Conservation (phyloP, 2,329 filamentous ascomycete species). For the Xylaria digitata region DNA sequence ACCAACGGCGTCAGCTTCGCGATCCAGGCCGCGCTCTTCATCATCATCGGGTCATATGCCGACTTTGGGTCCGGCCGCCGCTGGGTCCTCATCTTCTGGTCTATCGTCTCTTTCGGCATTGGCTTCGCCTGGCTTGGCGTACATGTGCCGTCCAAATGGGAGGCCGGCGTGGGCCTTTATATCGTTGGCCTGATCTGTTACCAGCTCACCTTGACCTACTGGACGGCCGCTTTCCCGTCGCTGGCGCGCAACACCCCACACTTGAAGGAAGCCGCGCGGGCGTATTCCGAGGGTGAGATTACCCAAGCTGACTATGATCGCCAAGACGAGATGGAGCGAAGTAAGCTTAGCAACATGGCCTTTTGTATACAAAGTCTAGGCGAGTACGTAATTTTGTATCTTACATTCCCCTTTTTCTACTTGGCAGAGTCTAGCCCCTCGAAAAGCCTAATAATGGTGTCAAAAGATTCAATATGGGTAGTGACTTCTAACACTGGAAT, state of each 20-base stretch:
- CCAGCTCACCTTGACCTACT: conserved; percentile 75
- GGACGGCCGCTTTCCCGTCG: conserved; percentile 68
- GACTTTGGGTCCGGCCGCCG: conserved; percentile 75
- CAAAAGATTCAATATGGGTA: not conserved
- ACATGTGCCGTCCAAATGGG: conserved; percentile 69
- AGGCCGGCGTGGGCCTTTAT: conserved; percentile 69
- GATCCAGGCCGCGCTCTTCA: conserved; percentile 69
- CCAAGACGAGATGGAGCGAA: conserved; percentile 71
- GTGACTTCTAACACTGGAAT: not conserved
- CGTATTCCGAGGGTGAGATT: conserved; percentile 59
- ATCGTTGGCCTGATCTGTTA: conserved; percentile 75
- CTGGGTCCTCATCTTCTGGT: conserved; percentile 71
- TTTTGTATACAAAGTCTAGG: conserved; percentile 73
- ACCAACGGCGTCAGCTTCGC: conserved; percentile 76
- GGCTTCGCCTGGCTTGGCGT: conserved; percentile 77
- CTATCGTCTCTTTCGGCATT: conserved; percentile 69
- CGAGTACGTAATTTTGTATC: conserved; percentile 51
- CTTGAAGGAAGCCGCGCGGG: conserved; percentile 50
- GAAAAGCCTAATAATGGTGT: not conserved
- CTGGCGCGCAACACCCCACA: conserved; percentile 53
- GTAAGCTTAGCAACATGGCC: conserved; percentile 70
- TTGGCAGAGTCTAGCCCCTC: not conserved
- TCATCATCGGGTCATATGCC: conserved; percentile 63
- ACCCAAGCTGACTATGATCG: conserved; percentile 69
- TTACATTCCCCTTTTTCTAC: too few species aligned